phyloP scores from a whole-genome alignment of 345 rosid genomes.

The Camelina sativa region DNA sequence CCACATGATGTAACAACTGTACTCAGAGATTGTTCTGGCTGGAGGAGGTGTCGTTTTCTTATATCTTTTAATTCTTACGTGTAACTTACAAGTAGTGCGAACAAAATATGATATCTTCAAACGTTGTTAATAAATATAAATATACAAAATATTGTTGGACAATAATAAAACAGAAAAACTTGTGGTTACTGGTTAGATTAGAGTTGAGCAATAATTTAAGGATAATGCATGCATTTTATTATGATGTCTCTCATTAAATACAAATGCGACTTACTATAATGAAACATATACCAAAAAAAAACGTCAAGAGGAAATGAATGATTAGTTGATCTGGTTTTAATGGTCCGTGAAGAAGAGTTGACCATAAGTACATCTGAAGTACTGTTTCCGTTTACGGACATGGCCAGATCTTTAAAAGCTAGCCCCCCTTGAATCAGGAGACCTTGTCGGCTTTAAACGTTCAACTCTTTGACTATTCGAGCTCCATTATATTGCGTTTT shows the following conservation, averaged over 20 bases:
- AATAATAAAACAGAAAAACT: not conserved
- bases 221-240: constrained; percentile 27
- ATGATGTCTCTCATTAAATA: constrained; percentile 20
- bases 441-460: constrained; percentile 39
- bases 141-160: not conserved
- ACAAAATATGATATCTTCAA: not conserved
- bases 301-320: not conserved
- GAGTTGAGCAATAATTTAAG: constrained; percentile 21
- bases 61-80: not conserved
- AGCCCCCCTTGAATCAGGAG: constrained; percentile 8
- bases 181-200: constrained; percentile 14
- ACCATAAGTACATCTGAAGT: constrained; percentile 36
- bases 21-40: not conserved
- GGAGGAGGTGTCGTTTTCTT: not conserved
- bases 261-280: constrained; percentile 13
- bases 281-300: not conserved
- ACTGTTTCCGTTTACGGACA: constrained; percentile 42
- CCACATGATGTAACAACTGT: constrained; percentile 8
- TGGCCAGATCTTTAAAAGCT: constrained; percentile 26
- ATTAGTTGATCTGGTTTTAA: constrained; percentile 25
- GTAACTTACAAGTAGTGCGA: not conserved
- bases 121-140: not conserved
- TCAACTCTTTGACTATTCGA: constrained; percentile 34
- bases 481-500: not conserved
- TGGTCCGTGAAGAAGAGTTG: constrained; percentile 11